Evolutionary conservation across 2,329 filamentous ascomycete genomes (phyloP), one percentile per base, ranked within the genome.

Genomic region (Sporothrix brunneoviolacea): DNA sequence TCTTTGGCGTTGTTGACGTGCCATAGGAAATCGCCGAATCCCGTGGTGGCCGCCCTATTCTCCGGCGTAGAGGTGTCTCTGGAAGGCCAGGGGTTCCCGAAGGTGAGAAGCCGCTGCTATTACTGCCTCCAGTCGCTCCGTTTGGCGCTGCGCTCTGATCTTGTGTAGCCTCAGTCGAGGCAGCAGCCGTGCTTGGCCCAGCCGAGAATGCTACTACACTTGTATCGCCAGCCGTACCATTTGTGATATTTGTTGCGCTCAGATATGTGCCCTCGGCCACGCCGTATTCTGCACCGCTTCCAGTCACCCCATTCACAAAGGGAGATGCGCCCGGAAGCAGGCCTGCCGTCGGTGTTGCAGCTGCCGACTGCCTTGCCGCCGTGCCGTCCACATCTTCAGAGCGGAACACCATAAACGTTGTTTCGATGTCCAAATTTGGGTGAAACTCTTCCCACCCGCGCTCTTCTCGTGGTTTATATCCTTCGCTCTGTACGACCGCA

Each of bases 371-470:
- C 2, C 70, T 70, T 3, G 66, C 57, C 21, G 74, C 70, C 37
- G 82, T 73, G 18, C 89, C 88, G 64, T 97, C 91, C 7, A 97
- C 84, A 57, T 95, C 88, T 55, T 93, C 84, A 2, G 90, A 83
- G 43, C 79, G 82, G 63, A 91, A 91, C 3, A 95, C 75, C 58
- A 85, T 81, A 57, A 96, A 85, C 4, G 79, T 80, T 12, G 78
- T 78, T 51, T 95, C 89, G 43, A 96, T 90, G 69, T 97, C 91
- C 47, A 98, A 79, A 61, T 96, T 88, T 0, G 89, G 90, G 67
- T 98, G 93, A 57, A 97, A 97, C 65, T 98, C 93, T 62, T 96
- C 91, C 90, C 91, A 98, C 47, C 89, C 88, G 55, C 91, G 83
- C 71, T 98, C 93, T 69, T 98, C 93, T 62, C 93, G 80, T 28